Conservation (phyloP, 31 red algal genomes). For the Porphyra umbilicalis region DNA sequence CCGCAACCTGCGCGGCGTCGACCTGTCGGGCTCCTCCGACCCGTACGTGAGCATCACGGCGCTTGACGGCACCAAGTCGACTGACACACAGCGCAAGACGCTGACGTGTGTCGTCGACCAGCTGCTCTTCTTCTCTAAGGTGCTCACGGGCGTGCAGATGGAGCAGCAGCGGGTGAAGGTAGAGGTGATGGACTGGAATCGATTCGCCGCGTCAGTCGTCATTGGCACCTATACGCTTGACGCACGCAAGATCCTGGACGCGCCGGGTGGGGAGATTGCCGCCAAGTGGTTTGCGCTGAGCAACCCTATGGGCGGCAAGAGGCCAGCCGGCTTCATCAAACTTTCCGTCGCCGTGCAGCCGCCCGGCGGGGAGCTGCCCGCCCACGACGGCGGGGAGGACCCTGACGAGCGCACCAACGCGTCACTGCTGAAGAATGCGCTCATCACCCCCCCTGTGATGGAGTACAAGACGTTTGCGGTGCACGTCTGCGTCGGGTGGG, state of each 20-base stretch:
- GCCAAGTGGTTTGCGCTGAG: slow-evolving; percentile 79
- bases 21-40: slow-evolving; percentile 61
- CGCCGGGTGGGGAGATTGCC: slow-evolving; percentile 52
- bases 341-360: slow-evolving; percentile 78
- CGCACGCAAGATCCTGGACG: slow-evolving; percentile 56
- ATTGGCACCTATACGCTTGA: slow-evolving; percentile 74
- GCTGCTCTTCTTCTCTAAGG: slow-evolving; percentile 67
- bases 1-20: slow-evolving; percentile 52
- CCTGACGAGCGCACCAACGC: slow-evolving; percentile 55
- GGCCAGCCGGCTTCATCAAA: slow-evolving; percentile 75
- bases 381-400: slow-evolving; percentile 58
- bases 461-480: slow-evolving; percentile 70
- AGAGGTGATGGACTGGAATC: slow-evolving; percentile 85
- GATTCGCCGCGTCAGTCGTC: slow-evolving; percentile 33
- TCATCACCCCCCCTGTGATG: slow-evolving; percentile 65
- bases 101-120: slow-evolving; percentile 83
- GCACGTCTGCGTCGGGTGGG: slow-evolving; percentile 81
- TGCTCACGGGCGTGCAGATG: slow-evolving; percentile 64
- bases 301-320: slow-evolving; percentile 49
- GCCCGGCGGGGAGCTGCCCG: slow-evolving; percentile 50
- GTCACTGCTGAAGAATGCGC: slow-evolving; percentile 61
- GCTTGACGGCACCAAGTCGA: slow-evolving; percentile 62
- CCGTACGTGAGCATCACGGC: slow-evolving; percentile 54
- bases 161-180: slow-evolving; percentile 61
- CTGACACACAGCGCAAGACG: slow-evolving; percentile 60